Conservation (phyloP, 768 basidiomycete genomes). For the Amanita molliuscula region DNA sequence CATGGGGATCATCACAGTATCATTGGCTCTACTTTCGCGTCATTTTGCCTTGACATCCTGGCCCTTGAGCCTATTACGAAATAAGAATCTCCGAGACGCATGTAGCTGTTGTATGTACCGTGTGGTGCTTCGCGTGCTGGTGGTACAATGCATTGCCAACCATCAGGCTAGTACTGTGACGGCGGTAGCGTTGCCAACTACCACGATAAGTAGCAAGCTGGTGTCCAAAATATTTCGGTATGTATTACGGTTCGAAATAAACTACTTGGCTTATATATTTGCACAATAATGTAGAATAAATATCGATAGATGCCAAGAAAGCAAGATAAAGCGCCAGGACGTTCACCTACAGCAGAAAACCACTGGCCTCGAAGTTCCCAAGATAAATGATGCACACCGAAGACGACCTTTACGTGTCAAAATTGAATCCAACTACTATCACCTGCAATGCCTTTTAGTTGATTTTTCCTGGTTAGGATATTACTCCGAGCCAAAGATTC, state of each 20-base stretch:
- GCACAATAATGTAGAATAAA: constrained; percentile 5
- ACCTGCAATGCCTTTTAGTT: neutral
- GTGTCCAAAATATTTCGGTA: no score
- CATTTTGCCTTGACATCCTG: no score
- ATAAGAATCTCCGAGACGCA: no score
- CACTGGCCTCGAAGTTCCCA: neutral
- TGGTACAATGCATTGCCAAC: neutral
- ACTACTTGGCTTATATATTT: neutral
- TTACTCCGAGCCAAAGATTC: constrained; percentile 15
- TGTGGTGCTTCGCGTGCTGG: neutral
- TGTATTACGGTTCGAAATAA: neutral
- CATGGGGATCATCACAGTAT: no score
- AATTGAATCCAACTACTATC: neutral
- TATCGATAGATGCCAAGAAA: neutral
- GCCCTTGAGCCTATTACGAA: no score
- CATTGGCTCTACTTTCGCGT: no score
- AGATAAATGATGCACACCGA: neutral
- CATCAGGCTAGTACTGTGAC: no score
- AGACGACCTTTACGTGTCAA: neutral
- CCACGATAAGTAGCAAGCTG: no score
- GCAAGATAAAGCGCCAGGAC: neutral
- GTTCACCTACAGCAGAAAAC: no score
- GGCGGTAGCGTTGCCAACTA: no score
- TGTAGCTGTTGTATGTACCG: neutral
- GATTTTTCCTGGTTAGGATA: constrained; percentile 1